Base-by-base conservation (phyloP, 2,329 filamentous ascomycete species). In the Penicillium sumatraense region DNA sequence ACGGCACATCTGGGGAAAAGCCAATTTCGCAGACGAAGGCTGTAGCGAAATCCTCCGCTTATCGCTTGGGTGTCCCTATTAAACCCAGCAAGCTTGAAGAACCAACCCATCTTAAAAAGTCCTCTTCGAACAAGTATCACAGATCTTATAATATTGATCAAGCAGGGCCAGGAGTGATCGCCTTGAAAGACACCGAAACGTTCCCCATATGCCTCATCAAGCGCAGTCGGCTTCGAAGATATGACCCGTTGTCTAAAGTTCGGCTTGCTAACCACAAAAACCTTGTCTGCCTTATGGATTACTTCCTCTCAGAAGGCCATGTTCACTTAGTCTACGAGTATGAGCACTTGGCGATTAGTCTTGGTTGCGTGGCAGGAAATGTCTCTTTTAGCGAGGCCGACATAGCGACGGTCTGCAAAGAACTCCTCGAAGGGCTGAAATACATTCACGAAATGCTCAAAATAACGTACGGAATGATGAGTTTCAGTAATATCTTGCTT, bases 371-470 rank as follows among this genome's bases (percentile, higher is more conserved):
- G 24, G 44, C 44, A 42, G 51, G 50, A 3, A 47, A 23, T 11
- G 53, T 61, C 5, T 10, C 49, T 7, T 58, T 57, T 24, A 56
- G 33, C 14, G 53, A 61, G 42, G 56, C 53, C 11, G 56, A 58
- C 20, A 54, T 58, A 36, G 58, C 53, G 13, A 58, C 56, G 23
- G 31, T 61, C 7, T 58, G 48, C 29, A 58, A 20, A 53, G 58
- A 61, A 27, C 18, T 58, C 27, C 51, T 58, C 6, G 26, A 46
- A 21, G 56, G 50, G 8, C 45, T 61, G 8, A 18, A 26, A 9
- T 58, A 58, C 49, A 47, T 61, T 16, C 48, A 58, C 27, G 38
- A 23, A 3, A 44, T 24, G 11, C n/a, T 61, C 11, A 52, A 46
- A 24, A 52, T 50, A 27, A 35, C 24, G 13, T 36, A 61, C 23